phyloP scores from a whole-genome alignment of 2,329 filamentous ascomycete species.

The Botrytis cinerea region DNA sequence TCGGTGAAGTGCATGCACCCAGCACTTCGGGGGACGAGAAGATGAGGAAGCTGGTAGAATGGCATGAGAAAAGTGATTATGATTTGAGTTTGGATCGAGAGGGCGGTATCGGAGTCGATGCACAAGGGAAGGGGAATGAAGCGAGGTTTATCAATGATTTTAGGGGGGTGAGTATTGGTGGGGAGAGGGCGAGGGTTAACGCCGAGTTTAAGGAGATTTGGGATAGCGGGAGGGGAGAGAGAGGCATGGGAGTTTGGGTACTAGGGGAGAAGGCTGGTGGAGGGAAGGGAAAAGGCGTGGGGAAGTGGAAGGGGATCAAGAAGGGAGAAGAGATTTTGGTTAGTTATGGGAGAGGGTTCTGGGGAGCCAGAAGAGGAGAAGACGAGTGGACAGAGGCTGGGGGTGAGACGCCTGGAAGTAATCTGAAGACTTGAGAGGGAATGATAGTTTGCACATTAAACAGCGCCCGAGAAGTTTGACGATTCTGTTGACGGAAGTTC shows the following conservation, averaged over 20 bases:
- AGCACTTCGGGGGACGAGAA: not conserved
- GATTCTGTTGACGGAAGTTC: not conserved
- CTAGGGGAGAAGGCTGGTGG: constrained; percentile 48
- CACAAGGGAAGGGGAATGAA: constrained; percentile 60
- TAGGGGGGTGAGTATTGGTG: constrained; percentile 51
- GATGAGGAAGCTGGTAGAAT: constrained; percentile 24
- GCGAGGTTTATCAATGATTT: constrained; percentile 69
- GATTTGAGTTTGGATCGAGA: constrained; percentile 64
- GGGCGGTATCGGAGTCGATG: constrained; percentile 60
- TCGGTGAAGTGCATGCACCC: constrained; percentile 58
- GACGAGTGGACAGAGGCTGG: not conserved
- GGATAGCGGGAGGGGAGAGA: constrained; percentile 54
- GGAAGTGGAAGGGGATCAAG: constrained; percentile 66
- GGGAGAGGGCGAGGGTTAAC: constrained; percentile 31
- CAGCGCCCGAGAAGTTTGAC: not conserved
- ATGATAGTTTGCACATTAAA: too few species aligned
- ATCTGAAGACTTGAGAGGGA: constrained; percentile 10
- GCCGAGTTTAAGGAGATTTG: constrained; percentile 59
- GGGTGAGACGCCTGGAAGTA: not conserved
- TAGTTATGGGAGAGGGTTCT: constrained; percentile 52
- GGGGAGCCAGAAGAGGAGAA: constrained; percentile 51
- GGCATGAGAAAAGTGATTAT: constrained; percentile 57
- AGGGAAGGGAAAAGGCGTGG: constrained; percentile 42
- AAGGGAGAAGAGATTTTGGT: constrained; percentile 70
- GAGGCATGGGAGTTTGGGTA: constrained; percentile 61